Conservation (phyloP, 345 rosid genomes). For the Moricandia moricandioides region DNA sequence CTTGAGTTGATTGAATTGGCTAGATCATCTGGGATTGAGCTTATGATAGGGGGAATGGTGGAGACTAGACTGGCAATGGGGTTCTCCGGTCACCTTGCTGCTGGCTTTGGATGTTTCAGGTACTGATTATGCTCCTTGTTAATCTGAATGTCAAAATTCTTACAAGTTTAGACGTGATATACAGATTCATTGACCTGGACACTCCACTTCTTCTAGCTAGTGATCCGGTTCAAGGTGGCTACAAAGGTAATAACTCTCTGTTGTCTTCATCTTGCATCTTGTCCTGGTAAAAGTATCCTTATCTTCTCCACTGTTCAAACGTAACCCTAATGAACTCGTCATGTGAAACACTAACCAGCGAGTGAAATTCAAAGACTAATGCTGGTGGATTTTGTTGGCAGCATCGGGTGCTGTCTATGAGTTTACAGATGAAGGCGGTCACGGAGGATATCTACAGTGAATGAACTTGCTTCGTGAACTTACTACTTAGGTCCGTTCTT, state of each 20-base stretch:
- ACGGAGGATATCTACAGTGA: constrained; percentile 76
- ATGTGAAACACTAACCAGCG: neutral
- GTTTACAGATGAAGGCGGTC: constrained; percentile 74
- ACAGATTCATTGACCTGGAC: constrained; percentile 81
- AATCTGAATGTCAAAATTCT: neutral
- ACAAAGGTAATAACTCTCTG: constrained; percentile 56
- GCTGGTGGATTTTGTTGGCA: constrained; percentile 35
- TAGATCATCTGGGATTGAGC: constrained; percentile 58
- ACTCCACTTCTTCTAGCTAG: constrained; percentile 83
- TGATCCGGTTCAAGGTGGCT: constrained; percentile 89
- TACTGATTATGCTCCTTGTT: constrained; percentile 17
- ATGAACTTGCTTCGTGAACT: constrained; percentile 49
- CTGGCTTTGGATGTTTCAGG: constrained; percentile 89
- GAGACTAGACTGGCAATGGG: constrained; percentile 96
- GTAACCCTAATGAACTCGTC: neutral
- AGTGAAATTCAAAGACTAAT: constrained; percentile 10
- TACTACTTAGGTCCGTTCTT: neutral
- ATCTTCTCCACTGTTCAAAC: neutral
- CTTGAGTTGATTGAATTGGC: constrained; percentile 73
- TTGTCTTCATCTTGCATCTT: neutral
- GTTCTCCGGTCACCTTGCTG: constrained; percentile 90
- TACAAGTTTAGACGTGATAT: neutral
- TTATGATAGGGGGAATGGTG: constrained; percentile 96
- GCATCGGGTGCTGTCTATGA: constrained; percentile 74
- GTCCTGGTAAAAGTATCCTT: neutral